Evolutionary conservation across 2,329 filamentous ascomycete species (phyloP), one percentile per base, ranked within the genome.

Genomic region (Aotearoamyces nothofagi): DNA sequence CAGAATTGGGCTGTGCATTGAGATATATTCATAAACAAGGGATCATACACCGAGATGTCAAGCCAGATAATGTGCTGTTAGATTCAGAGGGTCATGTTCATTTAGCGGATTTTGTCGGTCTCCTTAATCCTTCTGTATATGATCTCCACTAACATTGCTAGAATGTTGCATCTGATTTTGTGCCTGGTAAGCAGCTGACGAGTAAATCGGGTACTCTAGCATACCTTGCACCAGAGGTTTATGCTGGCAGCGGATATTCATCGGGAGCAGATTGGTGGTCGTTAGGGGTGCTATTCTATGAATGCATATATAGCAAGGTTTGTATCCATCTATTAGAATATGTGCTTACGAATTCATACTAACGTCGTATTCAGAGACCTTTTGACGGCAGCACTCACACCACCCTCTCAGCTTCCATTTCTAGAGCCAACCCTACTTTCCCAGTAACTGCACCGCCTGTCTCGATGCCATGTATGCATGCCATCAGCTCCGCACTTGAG

Each of bases 271-370:
- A 98, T 52, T 98, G 90, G 90, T 98, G 90, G 90, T 96, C 90
- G 5, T 57, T 98, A 13, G 90, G 90, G 27, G 90, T 98, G 25
- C 68, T 92, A n/a, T 96, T 96, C 53, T 98, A 94, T 54, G 90
- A 98, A 54, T 96, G 90, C 65, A 94, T 98, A 40, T 98, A 96
- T 60, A 93, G 92, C 59, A 96, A 92, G 76, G 83, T 84, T 28
- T n/a, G 26, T 22, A n/a, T n/a, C n/a, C n/a, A n/a, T n/a, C n/a
- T n/a, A n/a, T n/a, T n/a, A n/a, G n/a, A n/a, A n/a, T n/a, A n/a
- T n/a, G n/a, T n/a, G n/a, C n/a, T n/a, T n/a, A n/a, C n/a, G n/a
- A n/a, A n/a, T n/a, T n/a, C n/a, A n/a, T n/a, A 10, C 17, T 28
- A 16, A 28, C 16, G 5, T 14, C 14, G 12, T n/a, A 11, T 13